Evolutionary conservation across 179 eudicot genomes (phyloP).

Genomic region (Beta macrorhiza): DNA sequence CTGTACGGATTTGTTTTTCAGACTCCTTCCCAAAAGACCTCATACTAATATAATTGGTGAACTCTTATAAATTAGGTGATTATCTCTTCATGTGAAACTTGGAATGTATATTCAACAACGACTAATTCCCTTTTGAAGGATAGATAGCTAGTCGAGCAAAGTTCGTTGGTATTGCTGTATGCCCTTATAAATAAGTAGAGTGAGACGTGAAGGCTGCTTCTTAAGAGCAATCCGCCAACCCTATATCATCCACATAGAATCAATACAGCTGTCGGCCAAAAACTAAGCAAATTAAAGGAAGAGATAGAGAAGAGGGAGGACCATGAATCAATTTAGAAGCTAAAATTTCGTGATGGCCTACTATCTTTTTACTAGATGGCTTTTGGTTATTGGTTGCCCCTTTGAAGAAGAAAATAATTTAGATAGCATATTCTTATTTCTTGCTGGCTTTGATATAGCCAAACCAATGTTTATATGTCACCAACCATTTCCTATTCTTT

Average conservation of each 20-base stretch:
- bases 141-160: not conserved
- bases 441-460: not conserved
- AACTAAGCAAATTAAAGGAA: not conserved
- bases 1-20: no score
- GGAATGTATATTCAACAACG: no score
- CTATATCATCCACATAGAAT: not conserved
- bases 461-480: not conserved
- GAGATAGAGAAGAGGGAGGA: not conserved
- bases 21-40: no score
- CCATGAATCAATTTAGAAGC: not conserved
- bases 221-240: no score
- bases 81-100: no score
- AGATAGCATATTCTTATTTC: not conserved
- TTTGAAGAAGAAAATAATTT: not conserved
- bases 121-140: no score
- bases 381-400: not conserved
- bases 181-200: not conserved
- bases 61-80: no score
- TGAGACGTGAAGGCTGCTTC: not conserved
- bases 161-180: not conserved
- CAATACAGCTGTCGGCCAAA: conserved; percentile 11
- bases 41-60: no score
- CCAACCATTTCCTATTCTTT: not conserved
- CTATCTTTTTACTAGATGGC: not conserved
- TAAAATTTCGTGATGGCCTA: not conserved